Percentiles rank a stretch among this genome's conserved stretches.
These are phyloP conservation scores for Hypoxylon intermedium DNA, from an alignment of 495 filamentous ascomycete genomes.

Conservation along the genomic window DNA sequence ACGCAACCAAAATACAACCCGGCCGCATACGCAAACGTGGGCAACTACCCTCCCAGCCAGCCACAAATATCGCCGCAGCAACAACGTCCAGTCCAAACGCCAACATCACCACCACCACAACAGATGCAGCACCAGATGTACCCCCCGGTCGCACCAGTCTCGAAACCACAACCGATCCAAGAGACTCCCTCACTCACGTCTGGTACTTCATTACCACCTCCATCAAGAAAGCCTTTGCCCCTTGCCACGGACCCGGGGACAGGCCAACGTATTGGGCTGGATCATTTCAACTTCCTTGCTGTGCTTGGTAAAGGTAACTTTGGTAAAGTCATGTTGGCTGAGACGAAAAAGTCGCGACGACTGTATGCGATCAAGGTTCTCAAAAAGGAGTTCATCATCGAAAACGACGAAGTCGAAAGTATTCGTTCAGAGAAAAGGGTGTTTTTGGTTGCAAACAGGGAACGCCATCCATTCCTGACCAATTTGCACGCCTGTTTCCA, in stretches of 20 bases:
- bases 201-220: conserved; percentile 43
- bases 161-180: conserved; percentile 51
- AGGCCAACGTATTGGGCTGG: conserved; percentile 84
- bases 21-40: conserved; percentile 71
- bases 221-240: conserved; percentile 60
- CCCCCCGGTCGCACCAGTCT: conserved; percentile 31
- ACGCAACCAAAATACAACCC: conserved; percentile 75
- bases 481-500: conserved; percentile 99
- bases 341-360: conserved; percentile 89
- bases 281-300: conserved; percentile 99
- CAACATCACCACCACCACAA: conserved; percentile 50
- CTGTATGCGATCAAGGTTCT: conserved; percentile 99
- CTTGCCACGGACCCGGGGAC: conserved; percentile 68
- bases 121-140: conserved; percentile 39
- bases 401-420: conserved; percentile 99
- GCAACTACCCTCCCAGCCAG: conserved; percentile 52
- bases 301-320: conserved; percentile 99
- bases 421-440: conserved; percentile 97
- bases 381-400: conserved; percentile 99
- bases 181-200: conserved; percentile 46
- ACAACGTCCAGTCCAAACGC: conserved; percentile 43
- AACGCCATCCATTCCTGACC: conserved; percentile 94
- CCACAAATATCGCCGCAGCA: conserved; percentile 46
- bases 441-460: conserved; percentile 96
- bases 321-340: conserved; percentile 99